A percentile compares a stretch with the other conserved stretches of the same genome.
phyloP scores from a whole-genome alignment of 2,329 filamentous ascomycete species.

The Aspergillus sp. region DNA sequence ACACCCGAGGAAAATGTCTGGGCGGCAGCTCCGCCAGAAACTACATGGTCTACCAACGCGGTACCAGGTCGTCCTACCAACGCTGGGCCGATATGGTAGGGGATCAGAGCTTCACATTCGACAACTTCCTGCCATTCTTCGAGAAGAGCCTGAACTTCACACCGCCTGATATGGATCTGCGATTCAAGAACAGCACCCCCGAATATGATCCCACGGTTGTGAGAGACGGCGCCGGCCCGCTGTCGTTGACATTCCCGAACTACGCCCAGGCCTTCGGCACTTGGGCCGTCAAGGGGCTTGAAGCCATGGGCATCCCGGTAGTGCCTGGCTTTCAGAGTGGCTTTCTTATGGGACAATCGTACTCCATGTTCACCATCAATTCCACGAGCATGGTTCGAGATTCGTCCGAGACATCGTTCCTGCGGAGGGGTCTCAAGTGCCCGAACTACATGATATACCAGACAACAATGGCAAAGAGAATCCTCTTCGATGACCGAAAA shows the following conservation, averaged over 20 bases:
- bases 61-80: slow-evolving; percentile 8
- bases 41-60: slow-evolving; percentile 16
- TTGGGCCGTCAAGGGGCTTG: slow-evolving; percentile 25
- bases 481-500: slow-evolving; percentile 41
- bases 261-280: slow-evolving; percentile 26
- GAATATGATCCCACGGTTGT: slow-evolving; percentile 11
- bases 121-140: slow-evolving; percentile 17
- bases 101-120: slow-evolving; percentile 18
- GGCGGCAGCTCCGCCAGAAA: slow-evolving; percentile 14
- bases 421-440: slow-evolving; percentile 9
- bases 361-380: slow-evolving; percentile 39
- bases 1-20: slow-evolving; percentile 9
- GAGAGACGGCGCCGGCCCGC: slow-evolving; percentile 19
- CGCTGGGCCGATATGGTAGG: slow-evolving; percentile 15
- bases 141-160: slow-evolving; percentile 20
- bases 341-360: slow-evolving; percentile 26
- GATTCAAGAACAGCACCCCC: slow-evolving; percentile 13
- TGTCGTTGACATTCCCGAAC: slow-evolving; percentile 31
- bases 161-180: slow-evolving; percentile 7
- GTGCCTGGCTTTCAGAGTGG: slow-evolving; percentile 31
- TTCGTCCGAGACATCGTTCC: slow-evolving; percentile 32
- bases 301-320: slow-evolving; percentile 28
- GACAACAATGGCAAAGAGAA: slow-evolving; percentile 32
- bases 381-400: slow-evolving; percentile 38
- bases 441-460: slow-evolving; percentile 32